phyloP scores from a whole-genome alignment of 345 rosid genomes.

The Eucalyptus rudis region DNA sequence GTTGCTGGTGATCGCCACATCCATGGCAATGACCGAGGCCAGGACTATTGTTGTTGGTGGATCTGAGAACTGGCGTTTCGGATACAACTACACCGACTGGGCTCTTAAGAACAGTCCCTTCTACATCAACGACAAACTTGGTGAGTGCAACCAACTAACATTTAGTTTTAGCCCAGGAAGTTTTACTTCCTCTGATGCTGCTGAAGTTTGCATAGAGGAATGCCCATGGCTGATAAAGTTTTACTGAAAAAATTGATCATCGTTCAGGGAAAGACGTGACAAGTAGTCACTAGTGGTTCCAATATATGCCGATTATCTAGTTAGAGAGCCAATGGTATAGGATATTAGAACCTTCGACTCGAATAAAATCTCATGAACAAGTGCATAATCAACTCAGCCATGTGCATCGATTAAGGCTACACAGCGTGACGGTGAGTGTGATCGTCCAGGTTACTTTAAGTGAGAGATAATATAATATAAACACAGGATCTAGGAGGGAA shows the following conservation, averaged over 20 bases:
- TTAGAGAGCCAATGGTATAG: background rate
- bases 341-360: background rate
- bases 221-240: background rate
- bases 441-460: background rate
- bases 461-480: background rate
- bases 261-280: background rate
- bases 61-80: slow-evolving; percentile 3
- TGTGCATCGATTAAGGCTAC: background rate
- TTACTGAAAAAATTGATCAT: background rate
- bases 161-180: background rate
- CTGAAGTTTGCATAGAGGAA: background rate
- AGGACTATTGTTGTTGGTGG: slow-evolving; percentile 7
- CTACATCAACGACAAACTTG: slow-evolving; percentile 5
- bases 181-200: background rate
- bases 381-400: background rate
- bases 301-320: background rate
- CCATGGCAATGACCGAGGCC: background rate
- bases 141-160: background rate
- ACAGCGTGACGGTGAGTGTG: background rate
- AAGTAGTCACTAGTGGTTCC: background rate
- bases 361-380: background rate
- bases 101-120: slow-evolving; percentile 7
- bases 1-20: background rate
- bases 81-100: slow-evolving; percentile 10
- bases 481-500: background rate